Percentiles rank a stretch among this genome's conserved stretches.
These are phyloP conservation scores for Mycena olivaceomarginata DNA, from an alignment of 768 basidiomycete species.

Conservation along the genomic window DNA sequence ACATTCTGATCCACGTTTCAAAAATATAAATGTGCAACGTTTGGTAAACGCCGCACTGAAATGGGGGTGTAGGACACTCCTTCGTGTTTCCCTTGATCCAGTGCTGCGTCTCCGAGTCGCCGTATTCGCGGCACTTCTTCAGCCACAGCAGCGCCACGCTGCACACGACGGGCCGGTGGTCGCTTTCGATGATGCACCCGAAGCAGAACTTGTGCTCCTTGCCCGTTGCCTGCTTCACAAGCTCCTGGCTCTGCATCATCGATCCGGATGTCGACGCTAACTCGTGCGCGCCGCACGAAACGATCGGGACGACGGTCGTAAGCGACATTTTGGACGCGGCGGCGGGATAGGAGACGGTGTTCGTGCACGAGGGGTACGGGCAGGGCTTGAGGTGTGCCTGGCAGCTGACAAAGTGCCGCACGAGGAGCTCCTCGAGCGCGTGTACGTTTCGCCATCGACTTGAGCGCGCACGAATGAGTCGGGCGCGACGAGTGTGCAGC, in stretches of 20 bases:
- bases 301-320: conserved; percentile 90
- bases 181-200: conserved; percentile 91
- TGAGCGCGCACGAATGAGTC: conserved; percentile 77
- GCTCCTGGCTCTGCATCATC: conserved; percentile 56
- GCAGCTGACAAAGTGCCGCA: conserved; percentile 93
- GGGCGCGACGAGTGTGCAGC: conserved; percentile 78
- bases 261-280: conserved; percentile 58
- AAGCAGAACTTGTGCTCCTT: conserved; percentile 94
- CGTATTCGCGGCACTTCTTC: conserved; percentile 98
- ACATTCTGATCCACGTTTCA: too few relatives aligned
- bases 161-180: conserved; percentile 96
- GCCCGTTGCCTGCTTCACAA: conserved; percentile 52
- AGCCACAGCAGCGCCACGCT: conserved; percentile 94
- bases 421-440: conserved; percentile 89
- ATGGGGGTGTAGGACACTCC: conserved; percentile 78
- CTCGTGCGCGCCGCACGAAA: conserved; percentile 84
- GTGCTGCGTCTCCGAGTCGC: conserved; percentile 98
- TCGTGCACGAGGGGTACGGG: conserved; percentile 95
- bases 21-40: too few relatives aligned
- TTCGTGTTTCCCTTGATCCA: conserved; percentile 99
- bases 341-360: conserved; percentile 92
- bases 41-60: too few relatives aligned
- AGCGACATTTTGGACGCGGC: conserved; percentile 86
- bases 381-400: conserved; percentile 93
- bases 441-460: conserved; percentile 73